phyloP scores from a whole-genome alignment of 176 grass and related monocot genomes.

The Dactylis glomerata region DNA sequence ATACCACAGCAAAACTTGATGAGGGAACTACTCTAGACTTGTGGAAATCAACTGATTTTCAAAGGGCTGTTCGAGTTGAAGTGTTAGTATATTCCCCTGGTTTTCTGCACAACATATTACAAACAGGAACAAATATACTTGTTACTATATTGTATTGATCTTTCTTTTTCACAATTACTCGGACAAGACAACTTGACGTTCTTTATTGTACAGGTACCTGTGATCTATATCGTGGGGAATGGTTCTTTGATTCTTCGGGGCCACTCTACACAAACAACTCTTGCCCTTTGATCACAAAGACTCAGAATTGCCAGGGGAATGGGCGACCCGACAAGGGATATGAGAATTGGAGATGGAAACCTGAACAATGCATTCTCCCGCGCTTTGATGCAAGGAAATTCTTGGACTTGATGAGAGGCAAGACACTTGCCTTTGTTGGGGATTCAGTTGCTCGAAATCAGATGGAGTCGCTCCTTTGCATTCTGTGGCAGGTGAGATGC shows the following conservation, averaged over 20 bases:
- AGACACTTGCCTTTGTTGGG: constrained; percentile 83
- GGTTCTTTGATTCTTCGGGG: constrained; percentile 63
- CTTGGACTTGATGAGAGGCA: constrained; percentile 80
- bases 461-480: constrained; percentile 92
- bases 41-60: neutral
- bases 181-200: neutral
- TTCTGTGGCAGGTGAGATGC: constrained; percentile 78
- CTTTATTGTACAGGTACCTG: constrained; percentile 44
- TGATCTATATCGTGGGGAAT: constrained; percentile 50
- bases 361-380: constrained; percentile 58
- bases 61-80: constrained; percentile 15
- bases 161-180: constrained; percentile 34
- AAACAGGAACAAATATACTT: neutral
- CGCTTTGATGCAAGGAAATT: constrained; percentile 70
- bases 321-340: constrained; percentile 82
- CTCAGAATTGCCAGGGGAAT: constrained; percentile 82
- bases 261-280: constrained; percentile 84
- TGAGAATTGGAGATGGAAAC: constrained; percentile 89
- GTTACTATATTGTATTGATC: neutral
- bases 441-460: constrained; percentile 90
- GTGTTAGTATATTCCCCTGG: constrained; percentile 14
- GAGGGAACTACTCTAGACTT: neutral
- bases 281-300: constrained; percentile 77
- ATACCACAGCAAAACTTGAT: neutral
- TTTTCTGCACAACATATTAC: neutral